Evolutionary conservation across 257 asterid species (phyloP), one percentile per base, ranked within the genome.

Genomic region (Eustoma russellianum): DNA sequence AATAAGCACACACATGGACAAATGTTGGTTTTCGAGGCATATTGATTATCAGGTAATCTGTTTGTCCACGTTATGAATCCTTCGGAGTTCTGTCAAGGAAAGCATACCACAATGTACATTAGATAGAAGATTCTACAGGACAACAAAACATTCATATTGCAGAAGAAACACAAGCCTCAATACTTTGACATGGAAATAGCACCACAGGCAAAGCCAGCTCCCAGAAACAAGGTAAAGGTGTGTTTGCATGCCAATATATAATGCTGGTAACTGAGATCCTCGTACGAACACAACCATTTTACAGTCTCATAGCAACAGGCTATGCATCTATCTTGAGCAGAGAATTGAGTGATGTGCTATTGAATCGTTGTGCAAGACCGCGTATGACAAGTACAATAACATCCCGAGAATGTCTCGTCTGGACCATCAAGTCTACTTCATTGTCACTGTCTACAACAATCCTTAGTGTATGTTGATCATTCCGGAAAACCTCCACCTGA

Each of bases 291-390:
- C 1, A 46, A 13, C 34, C 9, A 19, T 48, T 50, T 40, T 63
- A 49, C 62, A 63, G 11, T 18, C 16, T 38, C 17, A 35, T 19
- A 5, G 48, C 3, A 24, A 16, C 40, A 60, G 5, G 34, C 64
- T 71, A 83, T 13, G 78, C 66, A 60, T 87, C 98, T 54, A 88
- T 85, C 63, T 91, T 87, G 65, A 91, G 84, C 62, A 91, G 95
- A 58, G 98, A 80, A 59, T 91, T 87, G 33, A 91, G 93, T 6
- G 98, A 87, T 50, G 98, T 91, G 51, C 98, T 87, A 80, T 91
- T 91, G 79, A 84, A 91, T 24, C 94, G 67, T 62, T 87, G 98
- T 3, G 98, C 95, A 19, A 91, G 80, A 62, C 95, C 98, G 48
- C 95, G 73, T 19, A 91, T 84, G 48, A 91, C 94, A 40, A 87